These are phyloP conservation scores for Dujonia santamariae DNA, from an alignment of 1,139 yeast species.

Conservation along the genomic window DNA sequence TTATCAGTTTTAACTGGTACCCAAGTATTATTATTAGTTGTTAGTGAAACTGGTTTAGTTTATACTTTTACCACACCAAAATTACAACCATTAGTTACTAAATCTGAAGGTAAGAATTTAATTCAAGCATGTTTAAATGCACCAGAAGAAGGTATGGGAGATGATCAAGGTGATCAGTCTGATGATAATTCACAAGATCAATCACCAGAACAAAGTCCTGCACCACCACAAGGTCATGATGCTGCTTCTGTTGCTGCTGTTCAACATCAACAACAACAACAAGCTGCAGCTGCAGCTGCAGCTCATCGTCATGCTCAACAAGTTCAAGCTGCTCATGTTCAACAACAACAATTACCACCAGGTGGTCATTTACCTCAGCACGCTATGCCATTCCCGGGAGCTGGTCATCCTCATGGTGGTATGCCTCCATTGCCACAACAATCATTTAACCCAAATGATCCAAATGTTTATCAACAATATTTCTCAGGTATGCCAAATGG, in stretches of 20 bases:
- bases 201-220: slow-evolving; percentile 41
- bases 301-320: slow-evolving; percentile 18
- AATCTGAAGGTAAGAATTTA: slow-evolving; percentile 93
- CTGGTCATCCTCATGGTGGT: slow-evolving; percentile 36
- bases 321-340: slow-evolving; percentile 14
- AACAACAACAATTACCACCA: slow-evolving; percentile 47
- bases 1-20: slow-evolving; percentile 94
- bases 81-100: slow-evolving; percentile 94
- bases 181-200: slow-evolving; percentile 43
- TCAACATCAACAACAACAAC: slow-evolving; percentile 31
- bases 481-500: slow-evolving; percentile 54
- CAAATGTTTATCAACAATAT: slow-evolving; percentile 58
- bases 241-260: slow-evolving; percentile 22
- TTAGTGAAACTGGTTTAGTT: slow-evolving; percentile 94
- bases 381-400: slow-evolving; percentile 43
- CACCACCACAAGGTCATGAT: slow-evolving; percentile 16
- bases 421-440: slow-evolving; percentile 32
- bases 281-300: slow-evolving; percentile 26
- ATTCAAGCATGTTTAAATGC: slow-evolving; percentile 97
- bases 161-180: slow-evolving; percentile 62
- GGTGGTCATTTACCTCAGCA: slow-evolving; percentile 45
- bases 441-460: slow-evolving; percentile 19
- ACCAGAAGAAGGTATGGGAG: slow-evolving; percentile 67
- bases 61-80: slow-evolving; percentile 99
- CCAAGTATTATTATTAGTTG: slow-evolving; percentile 89